A percentile compares a stretch with the other conserved stretches of the same genome.
Conservation (phyloP, 2,329 filamentous ascomycete species). For the Stachybotrys echinatus region DNA sequence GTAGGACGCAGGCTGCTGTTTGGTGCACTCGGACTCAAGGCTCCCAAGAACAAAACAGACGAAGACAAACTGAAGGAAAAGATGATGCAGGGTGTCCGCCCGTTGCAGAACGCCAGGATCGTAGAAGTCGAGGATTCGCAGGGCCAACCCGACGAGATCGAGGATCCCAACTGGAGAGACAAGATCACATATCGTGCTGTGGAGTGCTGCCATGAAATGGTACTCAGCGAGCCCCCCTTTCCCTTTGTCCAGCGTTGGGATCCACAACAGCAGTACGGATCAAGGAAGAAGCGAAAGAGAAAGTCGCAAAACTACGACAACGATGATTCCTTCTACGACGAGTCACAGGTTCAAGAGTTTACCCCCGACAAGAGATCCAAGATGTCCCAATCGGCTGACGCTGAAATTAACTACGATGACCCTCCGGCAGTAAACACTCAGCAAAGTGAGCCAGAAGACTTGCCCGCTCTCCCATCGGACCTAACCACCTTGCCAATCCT, state of each 20-base stretch:
- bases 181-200: slow-evolving; percentile 74
- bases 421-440: slow-evolving; percentile 31
- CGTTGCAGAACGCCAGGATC: slow-evolving; percentile 29
- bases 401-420: slow-evolving; percentile 34
- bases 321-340: slow-evolving; percentile 14
- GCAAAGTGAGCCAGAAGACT: slow-evolving; percentile 49
- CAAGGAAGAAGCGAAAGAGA: slow-evolving; percentile 45
- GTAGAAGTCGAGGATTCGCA: slow-evolving; percentile 10
- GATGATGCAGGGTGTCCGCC: slow-evolving; percentile 49
- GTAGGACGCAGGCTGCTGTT: slow-evolving; percentile 66
- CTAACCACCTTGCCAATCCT: slow-evolving; percentile 47
- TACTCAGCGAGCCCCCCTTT: slow-evolving; percentile 74
- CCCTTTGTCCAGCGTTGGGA: slow-evolving; percentile 91
- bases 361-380: slow-evolving; percentile 30
- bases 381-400: slow-evolving; percentile 15
- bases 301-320: slow-evolving; percentile 22
- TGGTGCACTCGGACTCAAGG: slow-evolving; percentile 64
- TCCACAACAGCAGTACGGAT: slow-evolving; percentile 53
- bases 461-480: slow-evolving; percentile 58
- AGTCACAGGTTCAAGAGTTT: slow-evolving; percentile 28
- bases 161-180: slow-evolving; percentile 63
- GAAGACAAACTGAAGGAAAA: slow-evolving; percentile 57
- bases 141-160: slow-evolving; percentile 15
- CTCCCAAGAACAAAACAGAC: slow-evolving; percentile 63
- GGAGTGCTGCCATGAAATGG: slow-evolving; percentile 72